A percentile compares a stretch with the other conserved stretches of the same genome.
phyloP scores from a whole-genome alignment of 257 asterid species.

The Solanum sparsipilum region DNA sequence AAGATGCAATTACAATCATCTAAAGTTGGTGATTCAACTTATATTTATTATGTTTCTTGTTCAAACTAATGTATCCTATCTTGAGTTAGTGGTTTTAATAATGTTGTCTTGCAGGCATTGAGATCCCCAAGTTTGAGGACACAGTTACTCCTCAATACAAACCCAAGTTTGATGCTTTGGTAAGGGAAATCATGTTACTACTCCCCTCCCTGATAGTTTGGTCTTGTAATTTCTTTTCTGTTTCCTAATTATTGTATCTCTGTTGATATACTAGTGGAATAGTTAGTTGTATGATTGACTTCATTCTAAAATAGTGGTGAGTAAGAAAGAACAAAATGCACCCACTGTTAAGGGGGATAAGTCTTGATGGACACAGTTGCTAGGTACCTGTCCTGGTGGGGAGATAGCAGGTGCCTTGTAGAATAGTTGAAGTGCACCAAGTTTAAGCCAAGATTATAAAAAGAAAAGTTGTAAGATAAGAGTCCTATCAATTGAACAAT shows the following conservation, averaged over 20 bases:
- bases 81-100: neutral
- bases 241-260: neutral
- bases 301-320: neutral
- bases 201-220: neutral
- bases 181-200: constrained; percentile 14
- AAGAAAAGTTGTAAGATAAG: neutral
- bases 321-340: neutral
- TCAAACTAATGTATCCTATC: neutral
- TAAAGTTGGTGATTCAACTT: neutral
- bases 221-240: neutral
- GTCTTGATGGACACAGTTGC: too few species aligned
- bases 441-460: neutral
- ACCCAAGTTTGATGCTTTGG: constrained; percentile 85
- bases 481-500: neutral
- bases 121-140: constrained; percentile 80
- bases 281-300: neutral
- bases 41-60: neutral
- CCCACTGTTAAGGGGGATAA: too few species aligned
- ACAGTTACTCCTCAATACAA: constrained; percentile 79
- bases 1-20: neutral
- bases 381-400: neutral
- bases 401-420: neutral
- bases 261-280: neutral
- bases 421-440: neutral
- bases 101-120: constrained; percentile 38